Percentiles rank a stretch among this genome's conserved stretches.
phyloP scores from a whole-genome alignment of 208 protist species.

The Blastocrithidia nonstop region DNA sequence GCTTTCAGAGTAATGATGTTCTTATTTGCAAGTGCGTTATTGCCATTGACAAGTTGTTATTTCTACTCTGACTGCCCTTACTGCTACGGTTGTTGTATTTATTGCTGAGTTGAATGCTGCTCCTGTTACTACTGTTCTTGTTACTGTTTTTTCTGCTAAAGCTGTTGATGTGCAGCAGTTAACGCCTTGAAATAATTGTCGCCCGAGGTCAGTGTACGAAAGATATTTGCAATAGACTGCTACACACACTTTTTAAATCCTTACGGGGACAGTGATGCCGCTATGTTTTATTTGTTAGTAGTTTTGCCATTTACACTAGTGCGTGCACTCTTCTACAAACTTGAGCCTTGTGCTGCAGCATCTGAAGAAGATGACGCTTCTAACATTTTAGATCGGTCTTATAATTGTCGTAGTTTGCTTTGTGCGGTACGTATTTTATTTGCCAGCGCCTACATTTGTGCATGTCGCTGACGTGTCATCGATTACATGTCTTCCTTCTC shows the following conservation, averaged over 20 bases:
- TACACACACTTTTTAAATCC: slow-evolving; percentile 55
- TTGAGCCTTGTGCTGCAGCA: slow-evolving; percentile 1
- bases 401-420: slow-evolving; percentile 49
- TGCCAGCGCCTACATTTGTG: slow-evolving; percentile 73
- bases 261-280: slow-evolving; percentile 28
- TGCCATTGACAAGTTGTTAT: too few species aligned
- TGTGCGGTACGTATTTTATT: slow-evolving; percentile 62
- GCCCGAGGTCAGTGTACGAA: slow-evolving; percentile 26
- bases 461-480: slow-evolving; percentile 65
- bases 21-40: neutral
- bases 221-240: slow-evolving; percentile 45
- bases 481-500: slow-evolving; percentile 77
- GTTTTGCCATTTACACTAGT: neutral
- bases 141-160: too few species aligned
- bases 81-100: neutral
- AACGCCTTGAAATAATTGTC: slow-evolving; percentile 21
- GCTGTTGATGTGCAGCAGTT: too few species aligned
- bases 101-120: neutral
- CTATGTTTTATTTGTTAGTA: neutral
- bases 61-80: too few species aligned
- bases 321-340: neutral
- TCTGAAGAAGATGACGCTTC: slow-evolving; percentile 12
- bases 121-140: neutral
- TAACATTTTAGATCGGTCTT: slow-evolving; percentile 39
- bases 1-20: slow-evolving; percentile 1